Evolutionary conservation across 2,329 filamentous ascomycete species (phyloP).

Genomic region (Cladosporium sp.): DNA sequence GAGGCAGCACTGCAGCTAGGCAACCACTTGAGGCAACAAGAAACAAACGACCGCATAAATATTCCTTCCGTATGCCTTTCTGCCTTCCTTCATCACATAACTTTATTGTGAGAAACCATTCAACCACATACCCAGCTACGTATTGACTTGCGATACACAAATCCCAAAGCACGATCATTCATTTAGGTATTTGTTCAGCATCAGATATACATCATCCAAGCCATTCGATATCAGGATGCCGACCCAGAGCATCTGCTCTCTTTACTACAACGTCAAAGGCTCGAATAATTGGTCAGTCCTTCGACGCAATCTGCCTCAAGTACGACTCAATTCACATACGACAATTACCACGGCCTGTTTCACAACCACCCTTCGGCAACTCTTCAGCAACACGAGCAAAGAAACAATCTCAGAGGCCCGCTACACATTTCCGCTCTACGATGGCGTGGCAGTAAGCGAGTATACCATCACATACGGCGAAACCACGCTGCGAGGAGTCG

Average conservation of each 20-base stretch:
- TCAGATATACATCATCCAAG: neutral
- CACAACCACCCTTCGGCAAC: conserved; percentile 53
- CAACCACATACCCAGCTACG: neutral
- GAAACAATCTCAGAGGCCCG: conserved; percentile 50
- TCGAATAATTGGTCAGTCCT: too few relatives aligned
- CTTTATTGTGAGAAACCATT: too few relatives aligned
- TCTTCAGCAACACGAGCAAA: conserved; percentile 56
- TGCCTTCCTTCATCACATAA: neutral
- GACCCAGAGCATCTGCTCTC: conserved; percentile 24
- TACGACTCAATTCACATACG: conserved; percentile 56
- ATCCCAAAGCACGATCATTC: neutral
- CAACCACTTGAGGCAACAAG: neutral
- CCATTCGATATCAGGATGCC: neutral
- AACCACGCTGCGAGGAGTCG: conserved; percentile 58
- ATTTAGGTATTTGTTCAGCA: too few relatives aligned
- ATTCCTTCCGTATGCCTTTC: neutral
- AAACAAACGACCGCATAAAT: neutral
- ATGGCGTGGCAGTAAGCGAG: conserved; percentile 65
- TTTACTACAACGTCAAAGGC: conserved; percentile 21
- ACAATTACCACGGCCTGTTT: conserved; percentile 55
- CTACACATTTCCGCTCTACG: conserved; percentile 69
- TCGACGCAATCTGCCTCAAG: conserved; percentile 53
- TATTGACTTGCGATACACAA: neutral
- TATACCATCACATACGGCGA: conserved; percentile 63
- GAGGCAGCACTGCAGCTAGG: too few relatives aligned